Evolutionary conservation across 306 rosid genomes (phyloP).

Genomic region (Cucurbita argyrosperma): DNA sequence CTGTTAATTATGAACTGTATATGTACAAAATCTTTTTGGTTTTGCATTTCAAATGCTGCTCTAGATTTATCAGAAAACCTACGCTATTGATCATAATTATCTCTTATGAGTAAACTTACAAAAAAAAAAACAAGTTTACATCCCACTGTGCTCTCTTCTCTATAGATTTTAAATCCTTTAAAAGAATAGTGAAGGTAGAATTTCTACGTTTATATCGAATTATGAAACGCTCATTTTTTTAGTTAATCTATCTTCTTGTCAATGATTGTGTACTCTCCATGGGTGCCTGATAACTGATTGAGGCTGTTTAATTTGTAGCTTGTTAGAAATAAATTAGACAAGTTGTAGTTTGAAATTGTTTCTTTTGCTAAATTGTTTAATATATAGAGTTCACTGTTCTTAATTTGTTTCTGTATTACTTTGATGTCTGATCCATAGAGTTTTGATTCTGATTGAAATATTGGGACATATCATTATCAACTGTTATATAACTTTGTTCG

Average conservation of each 20-base stretch:
- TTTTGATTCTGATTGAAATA: neutral
- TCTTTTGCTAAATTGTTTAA: neutral
- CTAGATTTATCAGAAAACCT: neutral
- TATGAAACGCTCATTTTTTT: neutral
- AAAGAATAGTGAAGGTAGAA: neutral
- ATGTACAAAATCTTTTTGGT: neutral
- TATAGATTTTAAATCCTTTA: neutral
- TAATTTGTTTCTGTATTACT: neutral
- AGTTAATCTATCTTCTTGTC: neutral
- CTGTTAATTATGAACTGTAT: neutral
- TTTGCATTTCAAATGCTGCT: neutral
- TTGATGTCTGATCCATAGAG: neutral
- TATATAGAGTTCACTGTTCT: neutral
- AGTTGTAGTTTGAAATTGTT: neutral
- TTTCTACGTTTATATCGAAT: neutral
- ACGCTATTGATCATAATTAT: neutral
- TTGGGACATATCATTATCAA: neutral
- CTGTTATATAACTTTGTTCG: neutral
- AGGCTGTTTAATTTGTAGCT: neutral
- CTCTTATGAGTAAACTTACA: neutral
- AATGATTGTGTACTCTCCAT: neutral
- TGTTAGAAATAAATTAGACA: neutral
- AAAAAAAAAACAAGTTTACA: too few relatives aligned
- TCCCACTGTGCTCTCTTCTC: neutral
- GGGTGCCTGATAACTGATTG: neutral